Evolutionary conservation across 2,329 filamentous ascomycete genomes (phyloP).

Genomic region (Leptographium galeiforme): DNA sequence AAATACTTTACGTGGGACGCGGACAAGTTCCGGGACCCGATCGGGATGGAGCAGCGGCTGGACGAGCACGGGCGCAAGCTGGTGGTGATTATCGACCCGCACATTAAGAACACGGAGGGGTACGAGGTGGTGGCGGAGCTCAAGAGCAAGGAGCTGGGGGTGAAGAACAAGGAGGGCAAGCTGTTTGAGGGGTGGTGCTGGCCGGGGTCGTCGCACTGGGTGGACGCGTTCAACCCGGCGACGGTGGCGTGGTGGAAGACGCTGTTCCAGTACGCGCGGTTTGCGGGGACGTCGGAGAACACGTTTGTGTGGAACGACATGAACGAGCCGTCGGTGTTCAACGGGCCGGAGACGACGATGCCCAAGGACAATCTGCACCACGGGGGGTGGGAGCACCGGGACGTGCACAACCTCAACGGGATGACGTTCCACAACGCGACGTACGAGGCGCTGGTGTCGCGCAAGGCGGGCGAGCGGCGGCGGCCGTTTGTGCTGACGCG

Average conservation of each 20-base stretch:
- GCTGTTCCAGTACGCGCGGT: slow-evolving; percentile 76
- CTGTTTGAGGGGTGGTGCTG: slow-evolving; percentile 97
- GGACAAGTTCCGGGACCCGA: slow-evolving; percentile 74
- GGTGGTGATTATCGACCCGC: slow-evolving; percentile 89
- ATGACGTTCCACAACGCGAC: slow-evolving; percentile 94
- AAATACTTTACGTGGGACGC: slow-evolving; percentile 98
- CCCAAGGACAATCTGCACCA: slow-evolving; percentile 94
- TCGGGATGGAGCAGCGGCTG: slow-evolving; percentile 77
- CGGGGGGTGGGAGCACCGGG: slow-evolving; percentile 89
- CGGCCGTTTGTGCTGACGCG: slow-evolving; percentile 89
- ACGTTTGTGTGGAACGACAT: slow-evolving; percentile 98
- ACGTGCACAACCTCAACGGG: slow-evolving; percentile 91
- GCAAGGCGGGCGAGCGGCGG: slow-evolving; percentile 72
- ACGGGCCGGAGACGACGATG: slow-evolving; percentile 96
- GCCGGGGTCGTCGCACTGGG: slow-evolving; percentile 93
- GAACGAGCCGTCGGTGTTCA: slow-evolving; percentile 98
- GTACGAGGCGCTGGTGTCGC: slow-evolving; percentile 67
- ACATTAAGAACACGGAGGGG: slow-evolving; percentile 82
- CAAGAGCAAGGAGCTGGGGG: slow-evolving; percentile 68
- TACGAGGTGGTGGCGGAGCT: slow-evolving; percentile 71
- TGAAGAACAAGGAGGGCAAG: slow-evolving; percentile 79
- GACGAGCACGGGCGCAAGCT: slow-evolving; percentile 78
- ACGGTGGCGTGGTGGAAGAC: slow-evolving; percentile 82
- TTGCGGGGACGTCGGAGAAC: slow-evolving; percentile 76
- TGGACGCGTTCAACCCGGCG: slow-evolving; percentile 91